Conservation (phyloP, 1,284 basidiomycete species). For the Porogramme epimiltina region DNA sequence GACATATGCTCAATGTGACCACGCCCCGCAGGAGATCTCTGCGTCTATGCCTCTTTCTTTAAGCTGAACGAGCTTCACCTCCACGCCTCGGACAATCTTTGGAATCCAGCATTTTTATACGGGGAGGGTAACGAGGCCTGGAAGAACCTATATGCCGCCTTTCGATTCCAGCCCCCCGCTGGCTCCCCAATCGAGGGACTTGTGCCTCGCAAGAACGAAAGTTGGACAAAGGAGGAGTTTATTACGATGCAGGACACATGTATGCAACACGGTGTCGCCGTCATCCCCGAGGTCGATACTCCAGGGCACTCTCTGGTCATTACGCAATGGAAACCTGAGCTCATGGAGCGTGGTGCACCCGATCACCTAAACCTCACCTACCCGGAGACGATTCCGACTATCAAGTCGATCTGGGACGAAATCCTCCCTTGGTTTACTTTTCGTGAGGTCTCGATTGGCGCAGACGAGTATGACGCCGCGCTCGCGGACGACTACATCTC, state of each 20-base stretch:
- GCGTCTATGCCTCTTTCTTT: conserved; percentile 41
- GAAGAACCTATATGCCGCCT: conserved; percentile 37
- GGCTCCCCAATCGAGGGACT: conserved; percentile 33
- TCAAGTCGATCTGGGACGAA: conserved; percentile 34
- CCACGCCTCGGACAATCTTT: conserved; percentile 33
- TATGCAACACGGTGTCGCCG: conserved; percentile 24
- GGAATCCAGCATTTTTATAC: conserved; percentile 30
- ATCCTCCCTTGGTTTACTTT: conserved; percentile 37
- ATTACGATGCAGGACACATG: conserved; percentile 23
- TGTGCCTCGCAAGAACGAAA: conserved; percentile 37
- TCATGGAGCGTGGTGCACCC: conserved; percentile 32
- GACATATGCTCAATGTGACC: not conserved
- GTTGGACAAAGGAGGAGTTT: conserved; percentile 27
- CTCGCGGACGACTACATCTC: conserved; percentile 37
- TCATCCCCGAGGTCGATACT: conserved; percentile 41
- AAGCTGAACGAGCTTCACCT: conserved; percentile 38
- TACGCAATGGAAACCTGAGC: conserved; percentile 41
- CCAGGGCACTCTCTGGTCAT: conserved; percentile 42
- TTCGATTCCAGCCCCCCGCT: conserved; percentile 36
- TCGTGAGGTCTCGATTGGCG: conserved; percentile 33
- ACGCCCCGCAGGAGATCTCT: conserved; percentile 32
- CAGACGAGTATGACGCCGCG: conserved; percentile 35
- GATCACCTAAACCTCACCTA: conserved; percentile 37
- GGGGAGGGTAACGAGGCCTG: conserved; percentile 26
- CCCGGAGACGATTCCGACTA: conserved; percentile 32